Base-by-base conservation (phyloP, 345 rosid genomes). In the Microthlaspi erraticum region DNA sequence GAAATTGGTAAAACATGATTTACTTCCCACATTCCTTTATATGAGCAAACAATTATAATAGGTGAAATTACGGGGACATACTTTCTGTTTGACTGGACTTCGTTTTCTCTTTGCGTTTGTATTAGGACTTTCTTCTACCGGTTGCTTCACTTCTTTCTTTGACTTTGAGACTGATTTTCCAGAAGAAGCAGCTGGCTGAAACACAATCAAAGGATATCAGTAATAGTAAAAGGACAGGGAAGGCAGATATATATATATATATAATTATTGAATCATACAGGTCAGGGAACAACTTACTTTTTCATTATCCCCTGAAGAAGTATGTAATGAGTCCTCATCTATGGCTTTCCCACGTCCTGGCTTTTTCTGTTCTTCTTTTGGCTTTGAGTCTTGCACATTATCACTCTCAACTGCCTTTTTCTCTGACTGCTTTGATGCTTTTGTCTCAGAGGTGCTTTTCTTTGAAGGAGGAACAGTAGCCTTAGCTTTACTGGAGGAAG, bases 31-130 rank as follows among this genome's bases (percentile, higher is more conserved):
- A 60, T 38, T 49, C 36, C 46, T 60, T 70, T 19, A 33, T 49
- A 62, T 6, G 39, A 59, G 37, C 39, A 59, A 59, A 59, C 29
- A 46, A 36, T 3, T n/a, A 23, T 43, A 4, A 52, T 36, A 46
- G 16, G 50, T 39, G 33, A 67, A 44, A 20, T 65, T 10, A 59
- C 20, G 8, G 29, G 36, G 19, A 75, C 85, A 59, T 78, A 86
- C 91, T 68, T 85, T 85, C 51, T 81, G 87, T 74, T 84, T 82
- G 43, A 64, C 90, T 29, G 72, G 71, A 55, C 85, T 74, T 11
- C 75, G 87, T 78, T 81, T 92, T 70, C 91, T 80, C 86, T 86
- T 92, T 55, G 74, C 31, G 75, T 61, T 77, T 53, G 84, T 66
- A 83, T 82, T 79, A n/a, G 93, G 80, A 63, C 79, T 87, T 66